Conservation (phyloP, 2,329 filamentous ascomycete species). For the Epichloe bromicola region DNA sequence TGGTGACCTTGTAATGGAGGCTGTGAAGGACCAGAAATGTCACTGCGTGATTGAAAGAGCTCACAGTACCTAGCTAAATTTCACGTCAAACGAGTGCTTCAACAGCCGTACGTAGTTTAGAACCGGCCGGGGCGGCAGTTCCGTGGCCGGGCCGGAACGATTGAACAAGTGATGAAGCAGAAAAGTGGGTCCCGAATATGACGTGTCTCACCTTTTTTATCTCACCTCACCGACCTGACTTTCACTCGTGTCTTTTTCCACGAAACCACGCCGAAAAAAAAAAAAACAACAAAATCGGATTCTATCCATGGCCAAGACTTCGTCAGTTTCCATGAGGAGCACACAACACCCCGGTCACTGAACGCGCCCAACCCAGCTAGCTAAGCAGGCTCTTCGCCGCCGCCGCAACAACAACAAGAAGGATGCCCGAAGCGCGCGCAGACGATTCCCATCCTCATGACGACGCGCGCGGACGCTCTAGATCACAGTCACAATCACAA, state of each 20-base stretch:
- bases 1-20: no score
- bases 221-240: not conserved
- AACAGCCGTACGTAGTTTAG: no score
- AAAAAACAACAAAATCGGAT: not conserved
- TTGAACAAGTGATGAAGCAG: no score
- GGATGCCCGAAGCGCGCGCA: not conserved
- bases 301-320: not conserved
- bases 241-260: not conserved
- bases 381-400: no score
- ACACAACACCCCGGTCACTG: not conserved
- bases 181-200: not conserved
- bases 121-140: no score
- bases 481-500: not conserved
- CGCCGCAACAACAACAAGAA: not conserved
- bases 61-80: no score
- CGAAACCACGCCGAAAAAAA: not conserved
- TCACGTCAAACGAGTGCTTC: no score
- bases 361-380: no score
- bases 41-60: no score
- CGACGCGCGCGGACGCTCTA: not conserved
- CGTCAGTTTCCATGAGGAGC: not conserved
- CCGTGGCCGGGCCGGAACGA: not conserved
- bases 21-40: no score
- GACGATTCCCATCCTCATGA: not conserved
- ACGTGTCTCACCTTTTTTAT: not conserved